These are phyloP conservation scores for Striga hermonthica DNA, from an alignment of 305 asterid genomes.

Conservation along the genomic window DNA sequence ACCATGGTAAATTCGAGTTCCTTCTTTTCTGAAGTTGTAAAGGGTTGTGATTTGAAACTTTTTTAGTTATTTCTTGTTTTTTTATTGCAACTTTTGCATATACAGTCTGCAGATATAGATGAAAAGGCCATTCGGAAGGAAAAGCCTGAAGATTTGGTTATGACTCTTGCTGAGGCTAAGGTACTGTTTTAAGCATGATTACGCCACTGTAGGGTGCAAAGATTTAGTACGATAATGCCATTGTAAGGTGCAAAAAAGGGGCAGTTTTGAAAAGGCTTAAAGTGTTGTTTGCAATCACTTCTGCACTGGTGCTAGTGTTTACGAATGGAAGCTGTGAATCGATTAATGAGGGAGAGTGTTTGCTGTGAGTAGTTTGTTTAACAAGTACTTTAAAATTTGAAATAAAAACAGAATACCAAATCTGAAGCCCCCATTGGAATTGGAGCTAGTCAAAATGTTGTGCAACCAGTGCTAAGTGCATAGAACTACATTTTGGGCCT, in stretches of 20 bases:
- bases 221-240: too few species aligned
- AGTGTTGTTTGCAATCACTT: neutral
- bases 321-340: neutral
- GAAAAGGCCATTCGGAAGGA: conserved; percentile 86
- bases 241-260: too few species aligned
- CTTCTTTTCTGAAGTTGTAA: neutral
- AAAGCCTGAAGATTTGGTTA: conserved; percentile 86
- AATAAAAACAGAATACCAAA: neutral
- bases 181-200: conserved; percentile 29
- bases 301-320: neutral
- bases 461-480: neutral
- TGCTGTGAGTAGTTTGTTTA: neutral
- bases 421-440: neutral
- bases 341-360: neutral
- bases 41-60: neutral
- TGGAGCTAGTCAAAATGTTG: too few species aligned
- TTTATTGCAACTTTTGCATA: neutral
- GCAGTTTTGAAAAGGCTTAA: too few species aligned
- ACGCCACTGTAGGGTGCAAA: too few species aligned
- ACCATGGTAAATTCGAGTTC: conserved; percentile 47
- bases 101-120: conserved; percentile 89
- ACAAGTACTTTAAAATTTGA: neutral
- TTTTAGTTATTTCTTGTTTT: neutral
- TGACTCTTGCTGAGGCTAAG: conserved; percentile 93
- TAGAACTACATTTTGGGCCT: neutral